Base-by-base conservation (phyloP, 2,329 filamentous ascomycete species). In the Pyrenochaeta sp. region DNA sequence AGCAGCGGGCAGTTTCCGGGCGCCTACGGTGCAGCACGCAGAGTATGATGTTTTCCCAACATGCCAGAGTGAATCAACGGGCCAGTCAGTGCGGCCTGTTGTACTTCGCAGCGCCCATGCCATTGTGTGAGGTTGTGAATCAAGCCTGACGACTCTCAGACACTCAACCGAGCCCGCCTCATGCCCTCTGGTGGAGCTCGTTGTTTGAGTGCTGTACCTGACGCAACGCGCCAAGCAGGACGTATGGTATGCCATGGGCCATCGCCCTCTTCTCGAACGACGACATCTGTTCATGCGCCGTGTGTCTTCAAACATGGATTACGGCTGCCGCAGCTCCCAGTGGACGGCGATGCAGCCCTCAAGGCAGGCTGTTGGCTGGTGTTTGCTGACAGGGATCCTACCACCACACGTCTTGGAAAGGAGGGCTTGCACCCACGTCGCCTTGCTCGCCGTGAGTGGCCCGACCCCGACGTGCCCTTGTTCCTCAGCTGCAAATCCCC, bases 261-360 rank as follows among this genome's bases (percentile, higher is more conserved):
- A 10, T 40, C 52, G 57, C 64, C 50, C 19, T 19, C 61, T 71
- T 66, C 64, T 72, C 67, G 67, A 69, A 67, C 65, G 60, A 61
- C 65, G 55, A 67, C 50, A 56, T 50, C 56, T 53, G 47, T 72
- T 72, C 55, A 74, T 76, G 72, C 68, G 59, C 52, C 40, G 50
- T 37, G 45, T 59, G 45, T 10, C 13, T 61, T 67, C 63, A 65
- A 68, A 68, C 65, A 63, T 50, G 28, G 28, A 50, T 59, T 55
- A 34, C 34, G 47, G 51, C 42, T 47, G 49, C 25, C 32, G 48
- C 32, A 25, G 27, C 40, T 8, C 27, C 40, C 54, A 59, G 43
- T 57, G 56, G 58, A 44, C 52, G 56, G 53, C 52, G 53, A 61
- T 42, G 52, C 27, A 52, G 62, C 57, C 59, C 56, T 57, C 56